These are phyloP conservation scores for Saccharomycopsis hybrid DNA, from an alignment of 1,139 yeast genomes.

Conservation along the genomic window DNA sequence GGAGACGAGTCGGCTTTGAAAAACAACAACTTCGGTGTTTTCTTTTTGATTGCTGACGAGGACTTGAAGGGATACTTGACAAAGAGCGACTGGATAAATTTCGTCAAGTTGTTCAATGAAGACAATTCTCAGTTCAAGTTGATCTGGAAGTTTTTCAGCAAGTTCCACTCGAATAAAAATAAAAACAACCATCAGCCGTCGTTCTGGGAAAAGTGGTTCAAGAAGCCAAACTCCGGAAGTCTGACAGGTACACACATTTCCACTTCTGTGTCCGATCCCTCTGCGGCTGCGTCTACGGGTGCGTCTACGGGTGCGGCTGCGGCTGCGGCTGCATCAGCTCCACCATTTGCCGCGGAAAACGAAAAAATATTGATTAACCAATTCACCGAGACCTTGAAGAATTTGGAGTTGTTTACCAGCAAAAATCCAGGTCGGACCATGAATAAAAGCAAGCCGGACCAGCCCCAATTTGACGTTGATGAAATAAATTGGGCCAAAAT, in stretches of 20 bases:
- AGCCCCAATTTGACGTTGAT: slow-evolving; percentile 5
- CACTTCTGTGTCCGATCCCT: too few species aligned
- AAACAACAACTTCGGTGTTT: slow-evolving; percentile 5
- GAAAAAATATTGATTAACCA: slow-evolving; percentile 31
- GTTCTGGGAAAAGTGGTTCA: slow-evolving; percentile 2
- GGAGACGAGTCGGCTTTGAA: background rate
- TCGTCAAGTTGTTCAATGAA: slow-evolving; percentile 48
- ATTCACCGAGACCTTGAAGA: slow-evolving; percentile 34
- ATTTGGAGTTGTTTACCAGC: slow-evolving; percentile 15
- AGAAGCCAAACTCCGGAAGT: slow-evolving; percentile 9
- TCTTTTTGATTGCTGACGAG: slow-evolving; percentile 56
- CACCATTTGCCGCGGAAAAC: background rate
- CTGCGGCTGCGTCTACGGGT: too few species aligned
- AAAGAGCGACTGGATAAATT: slow-evolving; percentile 53
- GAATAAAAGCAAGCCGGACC: background rate
- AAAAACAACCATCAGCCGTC: slow-evolving; percentile 24
- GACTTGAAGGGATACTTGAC: slow-evolving; percentile 56
- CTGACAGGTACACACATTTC: too few species aligned
- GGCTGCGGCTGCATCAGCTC: slow-evolving; percentile 27
- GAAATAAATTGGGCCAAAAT: slow-evolving; percentile 22
- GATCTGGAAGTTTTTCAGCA: slow-evolving; percentile 44
- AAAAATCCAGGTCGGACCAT: too few species aligned
- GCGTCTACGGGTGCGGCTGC: too few species aligned
- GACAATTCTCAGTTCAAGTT: slow-evolving; percentile 55
- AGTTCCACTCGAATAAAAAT: slow-evolving; percentile 25